A percentile compares a stretch with the other conserved stretches of the same genome.
phyloP scores from a whole-genome alignment of 306 rosid species.

The Abrus precatorius region DNA sequence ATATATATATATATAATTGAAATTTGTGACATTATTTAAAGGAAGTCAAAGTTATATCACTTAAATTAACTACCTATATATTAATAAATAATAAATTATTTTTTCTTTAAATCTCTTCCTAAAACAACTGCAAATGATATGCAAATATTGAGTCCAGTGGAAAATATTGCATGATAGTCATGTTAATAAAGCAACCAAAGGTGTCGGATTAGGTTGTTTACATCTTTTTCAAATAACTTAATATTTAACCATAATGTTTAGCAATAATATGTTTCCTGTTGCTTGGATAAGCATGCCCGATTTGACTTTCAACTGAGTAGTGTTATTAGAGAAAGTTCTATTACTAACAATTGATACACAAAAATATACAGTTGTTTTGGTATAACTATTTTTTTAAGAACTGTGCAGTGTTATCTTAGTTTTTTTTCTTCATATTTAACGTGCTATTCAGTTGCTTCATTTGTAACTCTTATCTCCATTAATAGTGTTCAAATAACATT shows the following conservation, averaged over 20 bases:
- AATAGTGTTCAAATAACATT: not conserved
- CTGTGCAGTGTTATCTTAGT: not conserved
- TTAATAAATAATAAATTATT: too few relatives aligned
- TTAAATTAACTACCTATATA: too few relatives aligned
- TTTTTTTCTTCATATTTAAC: not conserved
- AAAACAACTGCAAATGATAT: not conserved
- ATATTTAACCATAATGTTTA: not conserved
- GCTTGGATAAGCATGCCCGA: slow-evolving; percentile 35
- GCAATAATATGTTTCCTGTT: not conserved
- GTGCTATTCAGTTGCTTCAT: not conserved
- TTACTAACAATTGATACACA: not conserved
- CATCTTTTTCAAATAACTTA: not conserved
- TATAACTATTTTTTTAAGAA: not conserved
- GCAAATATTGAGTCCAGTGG: too few relatives aligned
- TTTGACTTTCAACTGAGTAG: slow-evolving; percentile 47
- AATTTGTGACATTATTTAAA: too few relatives aligned
- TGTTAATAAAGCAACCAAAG: not conserved
- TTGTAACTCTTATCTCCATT: not conserved
- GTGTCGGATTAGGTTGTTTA: slow-evolving; percentile 13
- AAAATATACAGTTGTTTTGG: not conserved
- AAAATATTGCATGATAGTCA: not conserved
- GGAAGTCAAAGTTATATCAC: too few relatives aligned
- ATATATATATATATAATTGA: too few relatives aligned
- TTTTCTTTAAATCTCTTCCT: too few relatives aligned
- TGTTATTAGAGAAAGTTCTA: not conserved